Percentiles rank a stretch among this genome's conserved stretches.
Evolutionary conservation across 2,329 filamentous ascomycete species (phyloP).

Genomic region (Mycogone perniciosa): DNA sequence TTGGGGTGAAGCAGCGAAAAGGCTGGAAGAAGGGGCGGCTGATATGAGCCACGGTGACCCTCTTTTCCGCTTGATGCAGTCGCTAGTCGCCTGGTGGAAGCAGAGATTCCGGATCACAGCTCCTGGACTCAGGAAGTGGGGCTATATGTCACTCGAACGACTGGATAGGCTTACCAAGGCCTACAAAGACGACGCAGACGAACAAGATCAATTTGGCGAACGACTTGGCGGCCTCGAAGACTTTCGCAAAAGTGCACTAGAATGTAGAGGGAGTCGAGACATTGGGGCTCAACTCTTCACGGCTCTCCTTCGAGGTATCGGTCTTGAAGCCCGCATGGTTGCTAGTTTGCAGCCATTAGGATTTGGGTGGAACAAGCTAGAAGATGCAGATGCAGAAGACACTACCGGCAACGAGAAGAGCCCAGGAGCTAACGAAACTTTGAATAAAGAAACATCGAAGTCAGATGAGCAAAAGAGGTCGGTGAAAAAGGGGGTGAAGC

Average conservation of each 20-base stretch:
- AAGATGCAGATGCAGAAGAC: conserved; percentile 61
- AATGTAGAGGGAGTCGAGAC: conserved; percentile 76
- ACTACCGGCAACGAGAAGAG: background rate
- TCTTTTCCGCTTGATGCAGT: conserved; percentile 66
- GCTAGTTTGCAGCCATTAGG: conserved; percentile 79
- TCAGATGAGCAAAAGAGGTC: conserved; percentile 10
- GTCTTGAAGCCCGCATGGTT: conserved; percentile 76
- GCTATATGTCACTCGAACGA: conserved; percentile 73
- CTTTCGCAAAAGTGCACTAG: conserved; percentile 62
- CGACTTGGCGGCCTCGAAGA: conserved; percentile 58
- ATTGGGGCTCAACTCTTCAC: conserved; percentile 87
- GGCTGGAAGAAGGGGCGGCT: conserved; percentile 61
- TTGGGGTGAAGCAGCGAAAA: conserved; percentile 65
- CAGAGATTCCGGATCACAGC: conserved; percentile 71
- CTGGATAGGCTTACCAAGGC: conserved; percentile 68
- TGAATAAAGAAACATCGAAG: conserved; percentile 6
- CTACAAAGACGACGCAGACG: conserved; percentile 58
- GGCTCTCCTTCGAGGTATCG: conserved; percentile 71
- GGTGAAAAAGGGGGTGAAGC: conserved; percentile 10
- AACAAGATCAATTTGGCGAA: conserved; percentile 71
- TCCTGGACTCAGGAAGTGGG: conserved; percentile 79
- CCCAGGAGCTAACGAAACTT: conserved; percentile 6
- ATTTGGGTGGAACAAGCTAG: conserved; percentile 83
- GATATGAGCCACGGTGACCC: conserved; percentile 83
- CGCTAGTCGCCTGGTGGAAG: conserved; percentile 81